Evolutionary conservation across 192 early-diverging fungal species (phyloP).

Genomic region (Linnemannia elongata): DNA sequence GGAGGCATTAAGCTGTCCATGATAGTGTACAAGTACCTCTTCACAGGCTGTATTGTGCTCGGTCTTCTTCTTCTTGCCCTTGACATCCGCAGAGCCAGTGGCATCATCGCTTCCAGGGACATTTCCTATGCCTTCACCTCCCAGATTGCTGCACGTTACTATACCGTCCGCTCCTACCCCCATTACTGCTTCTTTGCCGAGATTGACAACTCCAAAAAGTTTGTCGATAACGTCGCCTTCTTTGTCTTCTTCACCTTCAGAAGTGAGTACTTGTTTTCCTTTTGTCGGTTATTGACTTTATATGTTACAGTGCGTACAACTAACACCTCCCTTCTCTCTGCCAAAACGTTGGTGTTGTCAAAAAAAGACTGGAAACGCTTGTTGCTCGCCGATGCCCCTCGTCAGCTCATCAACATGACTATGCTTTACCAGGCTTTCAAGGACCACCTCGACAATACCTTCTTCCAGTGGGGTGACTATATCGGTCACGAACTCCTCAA

Average conservation of each 20-base stretch:
- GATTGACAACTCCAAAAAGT: slow-evolving; percentile 74
- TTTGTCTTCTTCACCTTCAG: slow-evolving; percentile 88
- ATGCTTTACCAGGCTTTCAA: slow-evolving; percentile 61
- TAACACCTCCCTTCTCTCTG: neutral
- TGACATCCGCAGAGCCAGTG: slow-evolving; percentile 77
- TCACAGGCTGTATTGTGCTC: slow-evolving; percentile 73
- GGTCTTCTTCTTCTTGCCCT: slow-evolving; percentile 78
- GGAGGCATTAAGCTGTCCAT: slow-evolving; percentile 57
- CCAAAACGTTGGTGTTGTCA: too few species aligned
- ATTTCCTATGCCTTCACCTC: slow-evolving; percentile 85
- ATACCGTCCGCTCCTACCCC: slow-evolving; percentile 76
- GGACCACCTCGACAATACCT: neutral
- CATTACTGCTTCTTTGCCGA: slow-evolving; percentile 87
- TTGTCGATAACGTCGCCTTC: slow-evolving; percentile 79
- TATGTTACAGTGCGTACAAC: neutral
- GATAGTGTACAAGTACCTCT: slow-evolving; percentile 65
- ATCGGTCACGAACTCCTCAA: slow-evolving; percentile 15
- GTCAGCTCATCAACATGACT: slow-evolving; percentile 77
- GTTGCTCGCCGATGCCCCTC: slow-evolving; percentile 85
- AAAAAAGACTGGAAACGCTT: slow-evolving; percentile 85
- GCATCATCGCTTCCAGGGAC: slow-evolving; percentile 75
- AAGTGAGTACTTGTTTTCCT: slow-evolving; percentile 58
- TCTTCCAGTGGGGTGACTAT: slow-evolving; percentile 24
- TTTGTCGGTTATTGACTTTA: neutral
- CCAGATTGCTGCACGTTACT: slow-evolving; percentile 78